A percentile compares a stretch with the other conserved stretches of the same genome.
phyloP scores from a whole-genome alignment of 202 grass and related monocot genomes.

The Schoenoplectus triqueter region DNA sequence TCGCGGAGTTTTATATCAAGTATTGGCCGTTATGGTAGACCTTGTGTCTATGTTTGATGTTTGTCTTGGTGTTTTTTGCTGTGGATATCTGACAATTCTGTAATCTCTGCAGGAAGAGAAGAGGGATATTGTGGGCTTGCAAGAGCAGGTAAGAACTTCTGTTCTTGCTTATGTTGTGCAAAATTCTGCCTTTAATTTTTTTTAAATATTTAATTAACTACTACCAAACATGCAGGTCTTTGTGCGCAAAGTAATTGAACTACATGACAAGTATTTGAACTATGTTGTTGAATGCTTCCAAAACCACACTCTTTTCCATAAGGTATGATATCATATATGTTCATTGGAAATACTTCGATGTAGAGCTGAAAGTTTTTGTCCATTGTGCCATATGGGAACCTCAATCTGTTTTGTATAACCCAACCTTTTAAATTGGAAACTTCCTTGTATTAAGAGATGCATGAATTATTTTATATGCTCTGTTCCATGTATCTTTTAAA shows the following conservation, averaged over 20 bases:
- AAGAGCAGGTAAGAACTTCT: conserved; percentile 78
- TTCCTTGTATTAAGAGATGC: conserved; percentile 14
- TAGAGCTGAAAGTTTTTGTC: neutral
- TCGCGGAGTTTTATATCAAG: neutral
- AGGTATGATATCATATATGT: conserved; percentile 52
- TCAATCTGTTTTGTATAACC: neutral
- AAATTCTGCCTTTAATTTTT: neutral
- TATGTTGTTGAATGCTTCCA: conserved; percentile 96
- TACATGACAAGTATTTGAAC: conserved; percentile 94
- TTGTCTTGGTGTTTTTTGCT: neutral
- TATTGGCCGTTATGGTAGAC: conserved; percentile 10
- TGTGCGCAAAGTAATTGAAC: conserved; percentile 94
- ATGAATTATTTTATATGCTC: conserved; percentile 20
- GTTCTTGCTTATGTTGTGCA: neutral
- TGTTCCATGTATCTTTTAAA: neutral
- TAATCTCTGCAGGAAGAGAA: conserved; percentile 71
- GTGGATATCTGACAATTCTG: neutral
- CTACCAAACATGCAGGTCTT: conserved; percentile 63
- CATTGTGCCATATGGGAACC: neutral
- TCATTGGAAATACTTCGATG: conserved; percentile 9
- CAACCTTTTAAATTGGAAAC: conserved; percentile 7
- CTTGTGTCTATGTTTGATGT: neutral
- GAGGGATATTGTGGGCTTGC: conserved; percentile 86
- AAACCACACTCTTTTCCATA: conserved; percentile 96
- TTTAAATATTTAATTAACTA: conserved; percentile 34